Evolutionary conservation across 176 grass and related monocot genomes (phyloP).

Genomic region (Cymbopogon citratus): DNA sequence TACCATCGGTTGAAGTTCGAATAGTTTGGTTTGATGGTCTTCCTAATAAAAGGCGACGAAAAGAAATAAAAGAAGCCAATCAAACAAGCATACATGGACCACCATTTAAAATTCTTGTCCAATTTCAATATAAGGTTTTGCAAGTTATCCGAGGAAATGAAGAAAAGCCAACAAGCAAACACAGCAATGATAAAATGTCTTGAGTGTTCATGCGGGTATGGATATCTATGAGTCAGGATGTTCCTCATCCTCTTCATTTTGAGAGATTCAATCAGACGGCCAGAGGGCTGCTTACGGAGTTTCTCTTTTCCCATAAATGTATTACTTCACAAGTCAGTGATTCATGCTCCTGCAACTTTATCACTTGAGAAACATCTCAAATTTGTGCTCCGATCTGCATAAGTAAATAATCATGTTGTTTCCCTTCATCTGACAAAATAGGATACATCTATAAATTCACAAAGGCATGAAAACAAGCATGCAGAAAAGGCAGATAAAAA

Average conservation of each 20-base stretch:
- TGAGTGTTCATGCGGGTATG: constrained; percentile 83
- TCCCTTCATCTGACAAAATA: background rate
- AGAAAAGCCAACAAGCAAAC: constrained; percentile 78
- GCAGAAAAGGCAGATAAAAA: constrained; percentile 1
- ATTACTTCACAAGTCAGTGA: background rate
- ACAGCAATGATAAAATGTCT: constrained; percentile 87
- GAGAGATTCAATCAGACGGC: constrained; percentile 72
- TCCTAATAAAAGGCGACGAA: constrained; percentile 96
- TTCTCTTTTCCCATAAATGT: constrained; percentile 41
- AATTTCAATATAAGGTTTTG: constrained; percentile 85
- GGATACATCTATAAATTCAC: background rate
- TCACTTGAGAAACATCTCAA: background rate
- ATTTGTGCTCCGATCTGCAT: constrained; percentile 20
- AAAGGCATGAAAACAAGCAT: background rate
- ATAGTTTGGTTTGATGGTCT: constrained; percentile 91
- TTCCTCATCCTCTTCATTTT: constrained; percentile 87
- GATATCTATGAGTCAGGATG: constrained; percentile 73
- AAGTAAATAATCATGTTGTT: background rate
- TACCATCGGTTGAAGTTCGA: constrained; percentile 98
- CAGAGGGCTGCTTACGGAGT: constrained; percentile 51
- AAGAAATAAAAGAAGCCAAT: constrained; percentile 99
- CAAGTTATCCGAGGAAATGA: constrained; percentile 89
- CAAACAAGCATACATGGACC: constrained; percentile 98
- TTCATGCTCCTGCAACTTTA: constrained; percentile 13
- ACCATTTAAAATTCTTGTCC: constrained; percentile 99